Base-by-base conservation (phyloP, 2,329 filamentous ascomycete species). In the Xenosphaeropsis pyriputrescens region DNA sequence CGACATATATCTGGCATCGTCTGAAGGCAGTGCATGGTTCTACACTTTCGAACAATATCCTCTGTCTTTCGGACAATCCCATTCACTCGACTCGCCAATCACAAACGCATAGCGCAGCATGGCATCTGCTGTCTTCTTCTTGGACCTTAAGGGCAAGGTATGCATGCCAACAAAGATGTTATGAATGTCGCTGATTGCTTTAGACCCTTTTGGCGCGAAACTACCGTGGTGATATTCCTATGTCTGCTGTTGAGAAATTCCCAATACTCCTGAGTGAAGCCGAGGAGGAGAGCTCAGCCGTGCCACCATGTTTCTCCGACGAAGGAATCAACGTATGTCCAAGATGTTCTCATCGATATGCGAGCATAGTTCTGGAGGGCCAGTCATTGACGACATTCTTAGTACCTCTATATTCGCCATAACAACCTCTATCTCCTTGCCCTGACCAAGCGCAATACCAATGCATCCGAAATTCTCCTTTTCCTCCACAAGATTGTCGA, bases 131-230 rank as follows among this genome's bases (percentile, higher is more conserved):
- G 60, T 98, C 55, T 98, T 98, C 74, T 98, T 98, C 61, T 80
- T 98, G 54, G 91, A 98, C 62, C 73, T 98, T 50, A 98, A 98
- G 85, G 91, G 91, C 84, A 98, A 98, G 82, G 86, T 93, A 61
- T 45, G 66, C 16, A 32, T 15, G 13, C 13, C 30, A 17, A 14
- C 13, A 7, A 14, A 14, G n/a, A 32, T 32, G 12, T 19, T 31
- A 22, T 30, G 35, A 18, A 37, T 38, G 38, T 34, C 35, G 38
- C 48, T 54, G 40, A 53, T 47, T 33, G 43, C 39, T 39, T 41
- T 59, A 94, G 88, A 96, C 91, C 68, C 88, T 98, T 52, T 73
- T 98, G 55, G 91, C 91, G 61, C 85, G 91, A 56, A 98, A 98
- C 67, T 98, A 98, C 62, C 77, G 91, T 58, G 91, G 91, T 60